A percentile compares a stretch with the other conserved stretches of the same genome.
Conservation (phyloP, 2,329 filamentous ascomycete species). For the Penicillium frequentans region DNA sequence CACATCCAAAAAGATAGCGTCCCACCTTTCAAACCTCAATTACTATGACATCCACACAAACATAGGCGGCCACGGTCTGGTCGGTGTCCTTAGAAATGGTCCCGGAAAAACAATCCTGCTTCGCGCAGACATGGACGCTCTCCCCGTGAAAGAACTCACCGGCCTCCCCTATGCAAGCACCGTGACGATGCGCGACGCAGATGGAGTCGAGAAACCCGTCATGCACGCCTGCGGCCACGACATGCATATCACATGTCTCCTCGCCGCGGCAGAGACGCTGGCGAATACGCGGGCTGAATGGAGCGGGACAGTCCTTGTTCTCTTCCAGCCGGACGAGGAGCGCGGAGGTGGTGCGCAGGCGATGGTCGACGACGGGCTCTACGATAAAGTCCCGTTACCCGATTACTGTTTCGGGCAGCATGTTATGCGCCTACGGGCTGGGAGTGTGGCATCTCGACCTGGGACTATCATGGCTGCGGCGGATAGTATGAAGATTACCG, state of each 20-base stretch:
- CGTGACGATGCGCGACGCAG: constrained; percentile 46
- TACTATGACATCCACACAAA: constrained; percentile 40
- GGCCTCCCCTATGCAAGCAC: constrained; percentile 50
- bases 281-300: constrained; percentile 48
- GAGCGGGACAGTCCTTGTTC: constrained; percentile 62
- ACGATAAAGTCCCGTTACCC: constrained; percentile 51
- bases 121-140: constrained; percentile 52
- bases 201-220: constrained; percentile 54
- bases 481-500: constrained; percentile 51
- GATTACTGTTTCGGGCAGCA: constrained; percentile 60
- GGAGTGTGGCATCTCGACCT: constrained; percentile 38
- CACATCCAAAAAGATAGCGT: constrained; percentile 51
- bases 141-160: constrained; percentile 51
- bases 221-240: constrained; percentile 66
- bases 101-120: constrained; percentile 47
- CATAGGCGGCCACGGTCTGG: constrained; percentile 50
- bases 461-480: constrained; percentile 47
- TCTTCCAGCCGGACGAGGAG: constrained; percentile 71
- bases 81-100: constrained; percentile 46
- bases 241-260: constrained; percentile 59
- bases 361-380: constrained; percentile 63
- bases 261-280: constrained; percentile 56
- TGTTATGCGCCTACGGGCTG: constrained; percentile 50
- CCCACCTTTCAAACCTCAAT: constrained; percentile 38
- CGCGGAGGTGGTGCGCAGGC: constrained; percentile 61